Percentiles rank a stretch among this genome's conserved stretches.
phyloP scores from a whole-genome alignment of 768 basidiomycete species.

The Termitomyces sp. region DNA sequence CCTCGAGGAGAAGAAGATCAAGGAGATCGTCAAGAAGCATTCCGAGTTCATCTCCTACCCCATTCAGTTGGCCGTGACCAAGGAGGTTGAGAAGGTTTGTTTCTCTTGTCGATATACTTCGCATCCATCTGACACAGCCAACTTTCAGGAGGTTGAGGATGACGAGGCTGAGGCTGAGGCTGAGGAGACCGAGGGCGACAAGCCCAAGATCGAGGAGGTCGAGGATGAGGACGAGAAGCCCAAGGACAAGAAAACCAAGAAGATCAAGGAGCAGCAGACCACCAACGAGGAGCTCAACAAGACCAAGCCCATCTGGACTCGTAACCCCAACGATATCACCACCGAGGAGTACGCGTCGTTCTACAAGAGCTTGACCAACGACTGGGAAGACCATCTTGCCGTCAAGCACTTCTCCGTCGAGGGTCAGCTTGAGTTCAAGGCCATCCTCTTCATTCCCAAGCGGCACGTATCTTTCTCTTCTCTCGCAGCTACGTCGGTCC shows the following conservation, averaged over 20 bases:
- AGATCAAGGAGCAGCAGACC: conserved; percentile 82
- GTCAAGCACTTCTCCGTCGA: conserved; percentile 99
- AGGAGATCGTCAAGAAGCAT: conserved; percentile 99
- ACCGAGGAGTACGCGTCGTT: conserved; percentile 91
- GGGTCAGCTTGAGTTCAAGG: conserved; percentile 99
- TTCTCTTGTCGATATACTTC: background rate
- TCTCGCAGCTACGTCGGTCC: conserved; percentile 1
- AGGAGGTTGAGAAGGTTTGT: conserved; percentile 97
- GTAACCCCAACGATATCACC: conserved; percentile 93
- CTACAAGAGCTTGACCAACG: conserved; percentile 99
- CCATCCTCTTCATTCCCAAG: conserved; percentile 96
- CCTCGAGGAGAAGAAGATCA: conserved; percentile 98
- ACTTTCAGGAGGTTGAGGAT: conserved; percentile 77
- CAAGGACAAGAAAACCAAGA: conserved; percentile 93
- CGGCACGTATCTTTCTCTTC: conserved; percentile 57
- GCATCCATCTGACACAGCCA: background rate
- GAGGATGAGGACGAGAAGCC: conserved; percentile 81
- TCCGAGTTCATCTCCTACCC: conserved; percentile 99
- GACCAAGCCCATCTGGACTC: conserved; percentile 99
- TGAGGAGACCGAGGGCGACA: conserved; percentile 71
- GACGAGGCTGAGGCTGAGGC: conserved; percentile 70
- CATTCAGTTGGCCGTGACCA: conserved; percentile 96
- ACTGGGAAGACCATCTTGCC: conserved; percentile 99
- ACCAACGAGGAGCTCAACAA: conserved; percentile 99
- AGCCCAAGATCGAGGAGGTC: conserved; percentile 79